Conservation (phyloP, 1,284 basidiomycete species). For the Sporisorium iseilematis-ciliati region DNA sequence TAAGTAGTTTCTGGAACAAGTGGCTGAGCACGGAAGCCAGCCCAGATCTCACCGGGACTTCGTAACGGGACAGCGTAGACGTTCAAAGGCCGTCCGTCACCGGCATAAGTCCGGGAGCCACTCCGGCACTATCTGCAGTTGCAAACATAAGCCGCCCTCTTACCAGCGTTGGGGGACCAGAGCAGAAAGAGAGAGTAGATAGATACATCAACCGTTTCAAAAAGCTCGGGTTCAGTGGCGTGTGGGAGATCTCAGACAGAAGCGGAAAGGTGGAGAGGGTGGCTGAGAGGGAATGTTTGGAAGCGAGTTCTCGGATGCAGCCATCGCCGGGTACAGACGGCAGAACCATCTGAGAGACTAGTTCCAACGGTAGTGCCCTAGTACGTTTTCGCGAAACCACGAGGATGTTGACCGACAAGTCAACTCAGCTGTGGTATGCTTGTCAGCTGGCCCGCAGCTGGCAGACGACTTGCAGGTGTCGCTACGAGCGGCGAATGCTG, state of each 20-base stretch:
- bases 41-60: too few species aligned
- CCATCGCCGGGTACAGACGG: background rate
- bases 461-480: constrained; percentile 1
- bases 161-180: too few species aligned
- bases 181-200: background rate
- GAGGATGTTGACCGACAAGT: constrained; percentile 16
- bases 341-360: background rate
- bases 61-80: constrained; percentile 3
- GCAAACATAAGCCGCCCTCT: background rate
- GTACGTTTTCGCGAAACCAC: background rate
- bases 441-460: constrained; percentile 22
- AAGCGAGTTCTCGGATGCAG: constrained; percentile 4
- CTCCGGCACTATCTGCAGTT: background rate
- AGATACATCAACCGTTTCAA: constrained; percentile 3
- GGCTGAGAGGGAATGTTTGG: background rate
- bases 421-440: background rate
- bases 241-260: background rate
- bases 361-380: constrained; percentile 16
- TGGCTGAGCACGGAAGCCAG: background rate
- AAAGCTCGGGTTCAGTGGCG: background rate
- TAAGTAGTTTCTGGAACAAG: constrained; percentile 23
- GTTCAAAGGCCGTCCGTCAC: constrained; percentile 5
- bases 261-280: background rate
- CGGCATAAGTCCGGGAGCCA: background rate
- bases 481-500: too few species aligned